Evolutionary conservation across 768 basidiomycete species (phyloP), one percentile per base, ranked within the genome.

Genomic region (Serpula lacrymans): DNA sequence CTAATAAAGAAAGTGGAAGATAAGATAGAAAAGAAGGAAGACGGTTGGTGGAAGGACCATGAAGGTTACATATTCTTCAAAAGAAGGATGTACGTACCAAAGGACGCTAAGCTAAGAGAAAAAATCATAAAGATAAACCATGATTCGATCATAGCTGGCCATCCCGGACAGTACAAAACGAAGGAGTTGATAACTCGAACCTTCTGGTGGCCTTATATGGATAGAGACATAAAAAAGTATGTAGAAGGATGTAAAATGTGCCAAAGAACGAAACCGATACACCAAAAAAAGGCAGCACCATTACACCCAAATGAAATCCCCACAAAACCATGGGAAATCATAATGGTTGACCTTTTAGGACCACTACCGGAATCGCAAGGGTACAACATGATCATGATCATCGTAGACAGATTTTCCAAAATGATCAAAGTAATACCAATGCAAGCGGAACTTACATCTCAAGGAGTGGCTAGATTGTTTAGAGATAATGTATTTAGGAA

Each of bases 201-300:
- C n/a, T n/a, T n/a, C n/a, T n/a, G n/a, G n/a, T n/a, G n/a, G n/a
- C n/a, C n/a, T n/a, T n/a, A n/a, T n/a, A n/a, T n/a, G n/a, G n/a
- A n/a, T n/a, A n/a, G n/a, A n/a, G n/a, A n/a, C n/a, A n/a, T n/a
- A n/a, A n/a, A n/a, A n/a, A n/a, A n/a, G n/a, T n/a, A n/a, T n/a
- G n/a, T n/a, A n/a, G n/a, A n/a, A n/a, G n/a, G n/a, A 1, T 65
- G 61, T 34, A 48, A 51, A 9, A 46, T 41, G 0, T 63, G 62
- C 40, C 53, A 63, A 33, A 13, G 40, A 1, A 58, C 47, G 11
- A 63, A 63, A 37, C 49, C 51, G 1, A 41, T 39, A 24, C 47
- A 43, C 2, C 39, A 35, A 7, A 39, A 32, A 1, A 24, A 36
- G 0, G 37, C 41, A 1, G 48, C 49, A 5, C 46, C 31, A 1